phyloP scores from a whole-genome alignment of 176 grass and related monocot species.

The Miscanthus lutarioriparius region DNA sequence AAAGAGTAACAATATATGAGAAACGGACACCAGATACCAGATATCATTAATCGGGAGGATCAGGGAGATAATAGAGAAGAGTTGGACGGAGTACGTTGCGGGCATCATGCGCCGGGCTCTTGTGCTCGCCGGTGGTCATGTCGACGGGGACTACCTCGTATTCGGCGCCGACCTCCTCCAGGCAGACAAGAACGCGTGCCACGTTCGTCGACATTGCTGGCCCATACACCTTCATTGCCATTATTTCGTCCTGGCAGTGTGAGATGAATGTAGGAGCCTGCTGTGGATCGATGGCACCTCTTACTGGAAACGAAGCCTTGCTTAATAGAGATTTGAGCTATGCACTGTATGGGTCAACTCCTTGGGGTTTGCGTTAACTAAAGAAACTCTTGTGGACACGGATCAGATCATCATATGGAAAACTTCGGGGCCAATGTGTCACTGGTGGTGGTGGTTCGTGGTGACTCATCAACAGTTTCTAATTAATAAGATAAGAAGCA shows the following conservation, averaged over 20 bases:
- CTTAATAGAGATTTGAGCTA: background rate
- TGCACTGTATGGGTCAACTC: slow-evolving; percentile 10
- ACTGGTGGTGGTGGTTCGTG: no score
- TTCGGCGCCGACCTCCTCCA: slow-evolving; percentile 42
- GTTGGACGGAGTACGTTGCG: background rate
- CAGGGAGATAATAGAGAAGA: background rate
- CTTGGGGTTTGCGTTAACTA: background rate
- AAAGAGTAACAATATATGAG: background rate
- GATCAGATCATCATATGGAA: background rate
- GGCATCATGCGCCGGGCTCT: slow-evolving; percentile 35
- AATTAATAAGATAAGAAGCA: no score
- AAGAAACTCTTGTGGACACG: background rate
- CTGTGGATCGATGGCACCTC: background rate
- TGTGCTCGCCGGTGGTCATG: slow-evolving; percentile 45
- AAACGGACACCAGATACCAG: background rate
- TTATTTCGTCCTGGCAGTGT: background rate
- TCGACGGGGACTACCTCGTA: slow-evolving; percentile 46
- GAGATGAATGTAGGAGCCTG: background rate
- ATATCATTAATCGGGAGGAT: background rate
- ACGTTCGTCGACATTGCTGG: slow-evolving; percentile 27
- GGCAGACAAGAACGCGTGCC: slow-evolving; percentile 36
- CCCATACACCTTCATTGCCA: slow-evolving; percentile 42
- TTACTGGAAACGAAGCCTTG: background rate
- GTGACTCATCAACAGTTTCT: no score
- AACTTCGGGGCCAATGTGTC: background rate